Conservation (phyloP, 164 flowering plant species). For the Platanus orientalis region DNA sequence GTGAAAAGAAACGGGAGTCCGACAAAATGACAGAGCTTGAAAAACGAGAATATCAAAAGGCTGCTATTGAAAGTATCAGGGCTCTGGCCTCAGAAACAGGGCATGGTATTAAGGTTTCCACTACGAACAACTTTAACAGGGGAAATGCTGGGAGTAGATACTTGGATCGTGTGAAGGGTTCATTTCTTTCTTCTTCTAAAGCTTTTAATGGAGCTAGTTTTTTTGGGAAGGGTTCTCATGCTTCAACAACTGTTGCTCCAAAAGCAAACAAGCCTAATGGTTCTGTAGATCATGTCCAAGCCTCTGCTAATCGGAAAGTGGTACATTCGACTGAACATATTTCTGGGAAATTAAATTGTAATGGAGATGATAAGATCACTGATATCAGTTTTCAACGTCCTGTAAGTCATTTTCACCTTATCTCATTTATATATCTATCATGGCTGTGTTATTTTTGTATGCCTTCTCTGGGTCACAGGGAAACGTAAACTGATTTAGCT, state of each 20-base stretch:
- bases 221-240: conserved; percentile 53
- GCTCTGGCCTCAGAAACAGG: conserved; percentile 36
- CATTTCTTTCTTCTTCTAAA: conserved; percentile 69
- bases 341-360: conserved; percentile 28
- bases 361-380: conserved; percentile 50
- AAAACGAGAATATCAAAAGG: conserved; percentile 45
- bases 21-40: conserved; percentile 58
- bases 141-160: conserved; percentile 61
- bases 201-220: conserved; percentile 70
- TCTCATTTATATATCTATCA: neutral
- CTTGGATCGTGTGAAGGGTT: conserved; percentile 77
- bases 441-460: neutral
- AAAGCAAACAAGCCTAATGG: conserved; percentile 1
- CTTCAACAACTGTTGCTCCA: conserved; percentile 29
- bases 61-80: conserved; percentile 36
- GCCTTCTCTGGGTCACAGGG: too few relatives aligned
- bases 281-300: conserved; percentile 7
- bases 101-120: conserved; percentile 34
- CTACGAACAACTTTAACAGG: conserved; percentile 36
- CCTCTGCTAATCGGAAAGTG: conserved; percentile 28
- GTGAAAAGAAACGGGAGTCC: conserved; percentile 47
- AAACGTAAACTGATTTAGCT: neutral
- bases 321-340: conserved; percentile 35
- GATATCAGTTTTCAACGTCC: conserved; percentile 23
- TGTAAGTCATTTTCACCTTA: conserved; percentile 42